Conservation (phyloP, 768 basidiomycete species). For the Pulveroboletus sp. region DNA sequence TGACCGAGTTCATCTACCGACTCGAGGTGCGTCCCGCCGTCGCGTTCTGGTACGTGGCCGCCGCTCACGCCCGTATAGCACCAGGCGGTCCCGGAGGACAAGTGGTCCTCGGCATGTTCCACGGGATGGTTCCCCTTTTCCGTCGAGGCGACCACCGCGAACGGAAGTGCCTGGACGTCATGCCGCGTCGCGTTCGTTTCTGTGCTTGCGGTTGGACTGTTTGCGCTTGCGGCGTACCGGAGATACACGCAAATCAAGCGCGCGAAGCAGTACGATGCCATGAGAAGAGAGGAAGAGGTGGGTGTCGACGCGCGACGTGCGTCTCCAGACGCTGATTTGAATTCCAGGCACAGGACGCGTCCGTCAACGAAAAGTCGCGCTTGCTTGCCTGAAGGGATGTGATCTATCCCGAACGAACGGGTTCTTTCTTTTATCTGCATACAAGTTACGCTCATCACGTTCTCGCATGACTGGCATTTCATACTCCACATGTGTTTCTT, state of each 20-base stretch:
- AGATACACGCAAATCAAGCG: constrained; percentile 8
- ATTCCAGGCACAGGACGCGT: background rate
- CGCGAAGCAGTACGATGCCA: background rate
- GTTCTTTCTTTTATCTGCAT: background rate
- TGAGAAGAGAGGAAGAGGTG: constrained; percentile 14
- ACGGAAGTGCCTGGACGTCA: background rate
- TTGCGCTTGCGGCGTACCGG: constrained; percentile 15
- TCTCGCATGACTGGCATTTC: constrained; percentile 7
- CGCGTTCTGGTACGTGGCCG: background rate
- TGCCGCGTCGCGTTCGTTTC: constrained; percentile 3
- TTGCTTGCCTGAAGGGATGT: constrained; percentile 19
- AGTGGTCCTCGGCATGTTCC: constrained; percentile 40
- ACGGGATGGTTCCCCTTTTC: constrained; percentile 26
- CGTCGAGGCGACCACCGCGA: background rate
- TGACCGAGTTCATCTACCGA: constrained; percentile 80
- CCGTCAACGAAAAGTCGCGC: constrained; percentile 24
- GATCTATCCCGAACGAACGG: background rate
- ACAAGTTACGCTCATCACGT: background rate
- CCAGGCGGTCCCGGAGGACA: constrained; percentile 35
- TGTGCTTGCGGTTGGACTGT: constrained; percentile 11
- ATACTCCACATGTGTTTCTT: background rate
- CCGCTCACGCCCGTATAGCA: constrained; percentile 24
- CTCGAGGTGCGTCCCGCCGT: constrained; percentile 52
- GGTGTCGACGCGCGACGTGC: background rate
- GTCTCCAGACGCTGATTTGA: background rate